These are phyloP conservation scores for Tetragonia tetragonoides DNA, from an alignment of 148 eudicot genomes.

Conservation along the genomic window DNA sequence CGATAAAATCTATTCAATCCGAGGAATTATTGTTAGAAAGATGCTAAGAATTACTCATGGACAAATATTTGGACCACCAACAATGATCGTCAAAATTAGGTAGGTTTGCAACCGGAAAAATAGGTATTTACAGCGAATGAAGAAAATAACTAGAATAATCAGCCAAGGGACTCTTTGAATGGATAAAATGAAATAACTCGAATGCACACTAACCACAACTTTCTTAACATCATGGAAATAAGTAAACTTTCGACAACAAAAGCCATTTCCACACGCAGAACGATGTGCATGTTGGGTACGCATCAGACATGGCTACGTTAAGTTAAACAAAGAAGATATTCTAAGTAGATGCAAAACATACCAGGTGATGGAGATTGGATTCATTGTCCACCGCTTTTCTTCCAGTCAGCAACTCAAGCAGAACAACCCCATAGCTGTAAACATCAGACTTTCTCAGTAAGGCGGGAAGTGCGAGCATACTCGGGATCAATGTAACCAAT, in stretches of 20 bases:
- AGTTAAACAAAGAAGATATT: no score
- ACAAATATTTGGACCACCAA: not conserved
- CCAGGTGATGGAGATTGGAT: constrained; percentile 94
- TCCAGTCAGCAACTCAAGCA: constrained; percentile 90
- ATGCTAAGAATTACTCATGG: not conserved
- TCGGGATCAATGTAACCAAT: constrained; percentile 97
- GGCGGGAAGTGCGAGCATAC: constrained; percentile 95
- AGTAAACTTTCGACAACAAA: no score
- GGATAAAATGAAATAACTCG: not conserved
- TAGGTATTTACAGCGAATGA: not conserved
- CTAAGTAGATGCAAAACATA: constrained; percentile 28
- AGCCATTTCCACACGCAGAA: no score
- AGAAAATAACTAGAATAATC: not conserved
- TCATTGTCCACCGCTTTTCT: constrained; percentile 93
- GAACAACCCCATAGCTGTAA: constrained; percentile 90
- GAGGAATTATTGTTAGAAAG: not conserved
- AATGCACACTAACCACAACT: not conserved
- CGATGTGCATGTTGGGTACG: no score
- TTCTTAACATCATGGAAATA: not conserved
- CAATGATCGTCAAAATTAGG: not conserved
- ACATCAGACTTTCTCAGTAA: constrained; percentile 99
- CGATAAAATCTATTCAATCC: constrained; percentile 53
- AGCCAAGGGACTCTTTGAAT: not conserved
- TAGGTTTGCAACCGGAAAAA: not conserved
- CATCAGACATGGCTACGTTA: no score